phyloP scores from a whole-genome alignment of 345 rosid genomes.

The Brassica rapa region DNA sequence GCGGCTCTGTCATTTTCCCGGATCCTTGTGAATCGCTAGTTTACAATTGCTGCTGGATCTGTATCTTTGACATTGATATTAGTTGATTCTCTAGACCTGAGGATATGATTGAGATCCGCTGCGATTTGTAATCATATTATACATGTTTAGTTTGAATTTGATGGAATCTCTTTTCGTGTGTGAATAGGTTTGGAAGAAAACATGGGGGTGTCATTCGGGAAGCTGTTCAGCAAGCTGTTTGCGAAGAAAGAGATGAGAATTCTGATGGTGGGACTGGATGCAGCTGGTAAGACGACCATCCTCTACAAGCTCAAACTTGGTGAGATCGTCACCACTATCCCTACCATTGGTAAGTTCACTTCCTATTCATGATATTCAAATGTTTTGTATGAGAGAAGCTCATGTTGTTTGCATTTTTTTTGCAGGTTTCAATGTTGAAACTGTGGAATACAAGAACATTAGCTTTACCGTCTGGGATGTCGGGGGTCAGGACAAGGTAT shows the following conservation, averaged over 20 bases:
- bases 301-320: slow-evolving; percentile 78
- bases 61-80: not conserved
- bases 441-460: slow-evolving; percentile 85
- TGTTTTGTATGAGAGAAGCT: not conserved
- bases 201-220: slow-evolving; percentile 69
- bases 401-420: not conserved
- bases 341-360: slow-evolving; percentile 61
- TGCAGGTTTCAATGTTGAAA: slow-evolving; percentile 78
- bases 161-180: no score
- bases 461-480: slow-evolving; percentile 94
- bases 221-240: slow-evolving; percentile 70
- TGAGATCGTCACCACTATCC: slow-evolving; percentile 80
- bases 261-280: slow-evolving; percentile 83
- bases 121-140: not conserved
- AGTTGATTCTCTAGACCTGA: not conserved
- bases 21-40: slow-evolving; percentile 25
- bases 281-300: slow-evolving; percentile 83
- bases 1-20: not conserved
- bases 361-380: not conserved
- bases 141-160: no score
- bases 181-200: slow-evolving; percentile 6
- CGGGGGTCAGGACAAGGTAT: slow-evolving; percentile 85
- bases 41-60: slow-evolving; percentile 28
- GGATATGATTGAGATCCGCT: slow-evolving; percentile 4
- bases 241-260: slow-evolving; percentile 81